A percentile compares a stretch with the other conserved stretches of the same genome.
Evolutionary conservation across 225 moss, liverwort and hornwort genomes (phyloP).

Genomic region (Thuidium tamariscinum): DNA sequence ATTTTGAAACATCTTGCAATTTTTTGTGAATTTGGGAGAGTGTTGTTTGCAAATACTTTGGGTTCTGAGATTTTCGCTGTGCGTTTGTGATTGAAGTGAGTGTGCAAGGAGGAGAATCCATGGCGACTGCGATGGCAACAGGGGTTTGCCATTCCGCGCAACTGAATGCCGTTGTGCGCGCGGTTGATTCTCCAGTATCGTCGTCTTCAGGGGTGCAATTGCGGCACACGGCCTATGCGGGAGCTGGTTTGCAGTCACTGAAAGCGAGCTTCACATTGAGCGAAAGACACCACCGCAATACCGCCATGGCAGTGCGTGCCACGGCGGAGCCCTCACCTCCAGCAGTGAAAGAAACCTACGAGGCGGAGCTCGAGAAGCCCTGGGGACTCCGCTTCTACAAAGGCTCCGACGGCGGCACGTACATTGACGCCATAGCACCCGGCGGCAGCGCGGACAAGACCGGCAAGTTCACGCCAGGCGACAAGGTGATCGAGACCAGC

Average conservation of each 20-base stretch:
- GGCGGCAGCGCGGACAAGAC: constrained; percentile 60
- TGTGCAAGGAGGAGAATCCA: constrained; percentile 4
- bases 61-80: not conserved
- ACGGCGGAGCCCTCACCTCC: constrained; percentile 48
- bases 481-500: constrained; percentile 81
- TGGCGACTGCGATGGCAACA: constrained; percentile 34
- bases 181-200: constrained; percentile 20
- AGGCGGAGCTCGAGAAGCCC: constrained; percentile 91
- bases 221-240: constrained; percentile 9
- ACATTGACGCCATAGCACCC: constrained; percentile 70
- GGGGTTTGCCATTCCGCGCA: constrained; percentile 22
- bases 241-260: constrained; percentile 13
- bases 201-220: constrained; percentile 20
- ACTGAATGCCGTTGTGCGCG: constrained; percentile 8
- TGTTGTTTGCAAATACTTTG: not conserved
- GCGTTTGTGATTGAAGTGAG: not conserved
- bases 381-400: constrained; percentile 85
- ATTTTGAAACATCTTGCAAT: not conserved
- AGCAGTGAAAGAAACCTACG: constrained; percentile 60
- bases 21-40: not conserved
- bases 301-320: constrained; percentile 24
- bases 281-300: constrained; percentile 6
- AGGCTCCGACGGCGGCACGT: constrained; percentile 78
- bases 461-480: constrained; percentile 54
- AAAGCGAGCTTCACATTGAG: not conserved